These are phyloP conservation scores for Erysimum cheiranthoides DNA, from an alignment of 345 rosid species.

Conservation along the genomic window DNA sequence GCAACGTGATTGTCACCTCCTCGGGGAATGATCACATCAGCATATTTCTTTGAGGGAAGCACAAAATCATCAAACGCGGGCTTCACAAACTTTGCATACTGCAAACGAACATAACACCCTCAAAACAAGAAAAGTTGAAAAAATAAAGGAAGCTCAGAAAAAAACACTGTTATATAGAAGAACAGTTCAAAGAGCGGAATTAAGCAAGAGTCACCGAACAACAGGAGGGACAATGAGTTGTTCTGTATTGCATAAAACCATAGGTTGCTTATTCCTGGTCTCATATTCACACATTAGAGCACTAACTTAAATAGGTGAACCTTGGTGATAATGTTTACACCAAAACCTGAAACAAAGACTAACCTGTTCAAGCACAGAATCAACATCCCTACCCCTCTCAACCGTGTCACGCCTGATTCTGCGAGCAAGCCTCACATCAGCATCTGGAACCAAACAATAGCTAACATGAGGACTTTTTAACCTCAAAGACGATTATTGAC, in stretches of 20 bases:
- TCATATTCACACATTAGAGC: neutral
- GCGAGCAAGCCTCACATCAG: conserved; percentile 99
- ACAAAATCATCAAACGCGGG: conserved; percentile 99
- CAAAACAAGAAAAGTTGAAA: conserved; percentile 17
- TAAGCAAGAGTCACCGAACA: neutral
- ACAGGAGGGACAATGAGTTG: conserved; percentile 5
- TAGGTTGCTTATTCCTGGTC: neutral
- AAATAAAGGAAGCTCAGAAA: conserved; percentile 22
- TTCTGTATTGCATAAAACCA: conserved; percentile 3
- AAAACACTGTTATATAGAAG: neutral
- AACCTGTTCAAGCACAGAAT: conserved; percentile 99
- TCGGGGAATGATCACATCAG: conserved; percentile 93
- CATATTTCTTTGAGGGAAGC: conserved; percentile 93
- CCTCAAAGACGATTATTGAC: neutral
- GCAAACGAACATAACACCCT: conserved; percentile 46
- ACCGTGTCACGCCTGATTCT: conserved; percentile 97
- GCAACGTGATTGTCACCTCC: conserved; percentile 99
- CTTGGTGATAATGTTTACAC: neutral
- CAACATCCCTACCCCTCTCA: conserved; percentile 93
- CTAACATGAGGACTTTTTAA: conserved; percentile 34
- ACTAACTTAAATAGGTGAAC: conserved; percentile 19
- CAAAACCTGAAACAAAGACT: conserved; percentile 37
- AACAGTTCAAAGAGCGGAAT: neutral
- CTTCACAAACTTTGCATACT: conserved; percentile 98
- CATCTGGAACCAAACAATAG: conserved; percentile 67